Conservation (phyloP, 1,284 basidiomycete species). For the Boletus albobrunnescens region DNA sequence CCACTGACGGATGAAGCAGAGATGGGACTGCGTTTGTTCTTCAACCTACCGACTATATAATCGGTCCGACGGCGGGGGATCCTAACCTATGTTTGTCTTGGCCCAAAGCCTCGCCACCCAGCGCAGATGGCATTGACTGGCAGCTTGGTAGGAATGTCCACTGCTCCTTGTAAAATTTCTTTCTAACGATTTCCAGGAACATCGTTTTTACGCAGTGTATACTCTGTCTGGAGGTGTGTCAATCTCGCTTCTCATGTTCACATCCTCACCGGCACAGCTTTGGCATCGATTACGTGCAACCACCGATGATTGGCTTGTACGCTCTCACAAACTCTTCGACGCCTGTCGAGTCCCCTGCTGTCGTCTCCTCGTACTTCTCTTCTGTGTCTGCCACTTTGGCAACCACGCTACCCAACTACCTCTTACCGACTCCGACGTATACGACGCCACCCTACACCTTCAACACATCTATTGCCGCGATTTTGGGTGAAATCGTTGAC, state of each 20-base stretch:
- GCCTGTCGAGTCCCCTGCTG: constrained; percentile 37
- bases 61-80: constrained; percentile 65
- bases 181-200: constrained; percentile 42
- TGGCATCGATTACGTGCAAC: constrained; percentile 67
- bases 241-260: constrained; percentile 3
- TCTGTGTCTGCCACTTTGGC: constrained; percentile 60
- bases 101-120: constrained; percentile 68
- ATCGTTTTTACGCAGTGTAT: constrained; percentile 77
- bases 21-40: constrained; percentile 37
- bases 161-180: background rate
- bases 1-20: constrained; percentile 13
- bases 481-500: constrained; percentile 49
- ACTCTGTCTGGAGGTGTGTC: constrained; percentile 72
- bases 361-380: constrained; percentile 54
- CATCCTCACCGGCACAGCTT: constrained; percentile 43
- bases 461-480: constrained; percentile 59
- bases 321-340: constrained; percentile 47
- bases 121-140: constrained; percentile 82
- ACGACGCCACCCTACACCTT: constrained; percentile 68
- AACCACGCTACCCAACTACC: constrained; percentile 74
- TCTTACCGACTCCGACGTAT: constrained; percentile 64
- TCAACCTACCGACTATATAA: constrained; percentile 79
- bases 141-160: constrained; percentile 53
- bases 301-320: constrained; percentile 73
- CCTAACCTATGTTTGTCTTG: constrained; percentile 76